These are phyloP conservation scores for Lichtheimia ramosa DNA, from an alignment of 371 early-diverging fungal genomes.

Conservation along the genomic window DNA sequence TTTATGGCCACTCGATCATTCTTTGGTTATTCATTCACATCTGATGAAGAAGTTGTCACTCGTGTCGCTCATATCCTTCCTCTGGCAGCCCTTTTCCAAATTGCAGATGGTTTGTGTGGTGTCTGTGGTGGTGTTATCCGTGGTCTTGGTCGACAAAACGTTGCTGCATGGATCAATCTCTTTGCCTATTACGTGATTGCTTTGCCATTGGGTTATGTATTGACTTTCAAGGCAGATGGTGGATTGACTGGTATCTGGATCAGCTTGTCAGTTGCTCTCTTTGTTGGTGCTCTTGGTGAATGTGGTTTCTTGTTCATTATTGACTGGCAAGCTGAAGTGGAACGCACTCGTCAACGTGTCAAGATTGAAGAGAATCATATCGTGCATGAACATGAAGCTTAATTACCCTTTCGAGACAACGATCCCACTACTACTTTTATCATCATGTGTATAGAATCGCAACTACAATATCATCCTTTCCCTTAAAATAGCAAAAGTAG, in stretches of 20 bases:
- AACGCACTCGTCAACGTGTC: slow-evolving; percentile 35
- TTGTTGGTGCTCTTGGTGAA: slow-evolving; percentile 49
- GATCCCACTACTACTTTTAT: no score
- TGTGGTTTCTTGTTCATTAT: slow-evolving; percentile 35
- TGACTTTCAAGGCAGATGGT: slow-evolving; percentile 59
- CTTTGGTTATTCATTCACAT: slow-evolving; percentile 69
- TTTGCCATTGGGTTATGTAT: slow-evolving; percentile 63
- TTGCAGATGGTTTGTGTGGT: slow-evolving; percentile 69
- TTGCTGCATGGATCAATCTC: slow-evolving; percentile 71
- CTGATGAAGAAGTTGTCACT: slow-evolving; percentile 66
- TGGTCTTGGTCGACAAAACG: slow-evolving; percentile 69
- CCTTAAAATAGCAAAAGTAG: not conserved
- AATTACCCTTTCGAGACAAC: not conserved
- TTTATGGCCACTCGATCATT: slow-evolving; percentile 40
- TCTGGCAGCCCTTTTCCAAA: slow-evolving; percentile 78
- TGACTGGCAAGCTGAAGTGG: slow-evolving; percentile 53
- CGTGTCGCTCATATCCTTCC: slow-evolving; percentile 76
- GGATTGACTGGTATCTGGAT: slow-evolving; percentile 71
- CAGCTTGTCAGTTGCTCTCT: slow-evolving; percentile 57
- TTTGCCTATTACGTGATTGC: slow-evolving; percentile 71
- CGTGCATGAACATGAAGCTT: slow-evolving; percentile 6
- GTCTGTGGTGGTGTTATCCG: slow-evolving; percentile 74
- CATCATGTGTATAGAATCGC: no score
- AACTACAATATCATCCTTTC: no score
- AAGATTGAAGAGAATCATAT: slow-evolving; percentile 21